phyloP scores from a whole-genome alignment of 768 basidiomycete genomes.

The Mrakia frigida region DNA sequence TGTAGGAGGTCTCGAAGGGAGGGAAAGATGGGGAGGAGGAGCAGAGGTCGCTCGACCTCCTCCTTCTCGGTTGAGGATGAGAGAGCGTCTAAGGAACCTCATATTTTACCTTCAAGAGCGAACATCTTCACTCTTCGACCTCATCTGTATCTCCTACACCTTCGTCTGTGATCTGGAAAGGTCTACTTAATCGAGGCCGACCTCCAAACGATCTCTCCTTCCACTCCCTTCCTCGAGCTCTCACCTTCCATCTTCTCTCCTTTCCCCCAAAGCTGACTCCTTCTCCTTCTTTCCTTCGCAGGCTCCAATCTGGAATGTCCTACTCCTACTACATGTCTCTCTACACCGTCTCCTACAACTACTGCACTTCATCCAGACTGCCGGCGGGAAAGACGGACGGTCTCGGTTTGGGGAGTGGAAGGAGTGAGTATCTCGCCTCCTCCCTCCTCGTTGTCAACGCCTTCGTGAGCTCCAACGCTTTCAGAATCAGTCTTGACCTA shows the following conservation, averaged over 20 bases:
- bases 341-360: conserved; percentile 96
- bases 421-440: conserved; percentile 8
- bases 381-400: neutral
- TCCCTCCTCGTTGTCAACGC: neutral
- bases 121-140: neutral
- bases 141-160: conserved; percentile 35
- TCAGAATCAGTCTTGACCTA: neutral
- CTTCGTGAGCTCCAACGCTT: too few species aligned
- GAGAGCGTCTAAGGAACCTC: neutral
- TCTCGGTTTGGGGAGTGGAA: conserved; percentile 8
- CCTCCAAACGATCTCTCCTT: neutral
- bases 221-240: neutral
- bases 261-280: conserved; percentile 6
- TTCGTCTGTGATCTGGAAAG: neutral
- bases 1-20: neutral
- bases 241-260: conserved; percentile 1
- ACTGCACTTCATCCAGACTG: conserved; percentile 58
- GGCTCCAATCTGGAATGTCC: conserved; percentile 44
- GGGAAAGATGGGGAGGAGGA: neutral
- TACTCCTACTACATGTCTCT: conserved; percentile 48
- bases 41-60: neutral
- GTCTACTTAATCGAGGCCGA: neutral
- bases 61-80: neutral
- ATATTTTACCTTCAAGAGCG: neutral
- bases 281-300: conserved; percentile 18